Evolutionary conservation across 2,329 filamentous ascomycete species (phyloP), one percentile per base, ranked within the genome.

Genomic region (Saccharata proteae): DNA sequence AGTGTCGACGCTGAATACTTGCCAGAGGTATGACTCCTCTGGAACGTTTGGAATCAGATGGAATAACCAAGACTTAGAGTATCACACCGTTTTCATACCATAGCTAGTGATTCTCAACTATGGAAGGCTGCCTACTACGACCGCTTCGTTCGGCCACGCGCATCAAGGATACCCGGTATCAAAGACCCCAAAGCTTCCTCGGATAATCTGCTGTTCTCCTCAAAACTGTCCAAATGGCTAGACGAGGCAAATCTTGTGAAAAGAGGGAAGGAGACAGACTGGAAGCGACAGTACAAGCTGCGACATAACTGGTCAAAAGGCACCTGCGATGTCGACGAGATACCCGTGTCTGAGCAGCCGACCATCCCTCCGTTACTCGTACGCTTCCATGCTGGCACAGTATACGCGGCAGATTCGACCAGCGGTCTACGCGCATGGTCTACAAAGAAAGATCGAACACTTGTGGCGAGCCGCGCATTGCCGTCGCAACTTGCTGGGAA

Each of bases 61-160:
- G 7, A 6, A 17, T 4, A 11, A 47, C 26, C 14, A 7, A 9
- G 22, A 5, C n/a, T n/a, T 61, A 67, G 74, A 33, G 66, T 86
- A n/a, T 94, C 84, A 2, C 73, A 61, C 32, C 82, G 80, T 37
- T 80, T 93, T 48, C 66, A 75, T 43, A 65, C 65, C 22, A 67
- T 96, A 12, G 70, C 82, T 6, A 67, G 70, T 33, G 90, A 96
- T 54, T 79, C 80, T 1, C 84, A 94, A 51, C 62, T 96, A 35
- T 98, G 90, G 90, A 90, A 88, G 53, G 69, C 71, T 10, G 72
- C 84, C 29, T 98, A 93, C 58, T 93, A 92, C 57, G 68, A 74
- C 16, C 77, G 80, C 39, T 96, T 93, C 55, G 82, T 94, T 17
- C 69, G 81, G 20, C 85, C 84, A 22, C 74, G 85, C 47, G 80